Evolutionary conservation across 805 yeast species (phyloP), one percentile per base, ranked within the genome.

Genomic region (Ogataea polymorpha): DNA sequence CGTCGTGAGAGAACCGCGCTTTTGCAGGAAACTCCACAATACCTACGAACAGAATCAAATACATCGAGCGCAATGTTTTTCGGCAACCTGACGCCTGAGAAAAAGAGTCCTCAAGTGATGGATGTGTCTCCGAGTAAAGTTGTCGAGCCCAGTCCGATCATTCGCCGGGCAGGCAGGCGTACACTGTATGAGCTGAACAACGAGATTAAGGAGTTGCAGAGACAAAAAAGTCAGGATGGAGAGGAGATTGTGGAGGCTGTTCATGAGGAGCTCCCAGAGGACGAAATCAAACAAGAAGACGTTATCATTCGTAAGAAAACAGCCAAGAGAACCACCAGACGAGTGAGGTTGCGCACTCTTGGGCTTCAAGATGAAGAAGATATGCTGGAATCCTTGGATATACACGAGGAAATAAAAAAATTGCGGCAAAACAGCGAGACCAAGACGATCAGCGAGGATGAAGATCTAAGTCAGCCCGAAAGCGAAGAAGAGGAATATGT

Each of bases 251-350:
- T 14, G 8, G 44, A 41, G 1, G 57, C 51, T 20, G 52, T 15
- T 16, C 35, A 39, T 18, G 42, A 36, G 11, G 40, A 34, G 23
- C 37, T n/a, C 6, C 29, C 16, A 12, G 34, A 21, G 21, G 28
- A 25, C 20, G 33, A 26, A 11, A 27, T 7, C n/a, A 29, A 27
- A 20, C 21, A 20, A 8, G 21, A 20, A 12, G 30, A 62, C 45
- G 64, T 41, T 57, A 46, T 58, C 58, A 23, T 39, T 12, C 33
- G 42, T 18, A 39, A 32, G 27, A 67, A 65, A 42, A 75, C 80
- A 0, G 75, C 72, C 31, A 77, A 77, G 58, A 58, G 82, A 50
- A 68, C 74, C 1, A 75, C 81, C 1, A 61, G 77, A 39, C 62
- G 79, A 37, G 69, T 71, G 59, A 75, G 72, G 44, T 63, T 77